phyloP scores from a whole-genome alignment of 2,329 filamentous ascomycete genomes.

The Tolypocladium inflatum region DNA sequence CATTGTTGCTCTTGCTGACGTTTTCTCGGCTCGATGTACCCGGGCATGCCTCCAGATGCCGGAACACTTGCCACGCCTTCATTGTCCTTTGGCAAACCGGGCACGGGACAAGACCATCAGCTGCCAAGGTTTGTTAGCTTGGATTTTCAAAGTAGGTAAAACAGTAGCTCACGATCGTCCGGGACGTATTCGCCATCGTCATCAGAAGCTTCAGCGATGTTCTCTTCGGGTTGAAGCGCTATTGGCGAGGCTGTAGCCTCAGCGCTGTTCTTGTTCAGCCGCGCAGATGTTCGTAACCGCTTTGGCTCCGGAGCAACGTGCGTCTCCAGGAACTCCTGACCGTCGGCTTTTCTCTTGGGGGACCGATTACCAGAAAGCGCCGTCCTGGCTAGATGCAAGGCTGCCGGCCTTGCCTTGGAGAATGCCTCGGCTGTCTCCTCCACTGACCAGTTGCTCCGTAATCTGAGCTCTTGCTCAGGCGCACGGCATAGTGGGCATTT shows the following conservation, averaged over 20 bases:
- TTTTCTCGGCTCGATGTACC: slow-evolving; percentile 20
- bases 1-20: neutral
- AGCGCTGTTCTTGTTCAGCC: slow-evolving; percentile 32
- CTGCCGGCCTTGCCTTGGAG: slow-evolving; percentile 48
- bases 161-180: slow-evolving; percentile 13
- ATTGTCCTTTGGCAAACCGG: slow-evolving; percentile 74
- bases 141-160: neutral
- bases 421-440: slow-evolving; percentile 81
- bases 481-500: slow-evolving; percentile 80
- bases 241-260: slow-evolving; percentile 16
- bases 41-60: slow-evolving; percentile 64
- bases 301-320: slow-evolving; percentile 28
- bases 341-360: slow-evolving; percentile 45
- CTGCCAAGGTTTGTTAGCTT: slow-evolving; percentile 14
- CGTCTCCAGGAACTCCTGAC: slow-evolving; percentile 17
- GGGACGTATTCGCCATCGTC: slow-evolving; percentile 21
- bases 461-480: slow-evolving; percentile 70
- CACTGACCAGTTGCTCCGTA: slow-evolving; percentile 76
- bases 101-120: slow-evolving; percentile 72
- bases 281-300: slow-evolving; percentile 41
- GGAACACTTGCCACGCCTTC: slow-evolving; percentile 68
- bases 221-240: slow-evolving; percentile 6
- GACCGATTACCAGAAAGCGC: slow-evolving; percentile 1
- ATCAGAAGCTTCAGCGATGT: slow-evolving; percentile 14
- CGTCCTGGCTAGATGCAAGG: slow-evolving; percentile 54